Conservation (phyloP, 2,329 filamentous ascomycete genomes). For the Cladobotryum protrusum region DNA sequence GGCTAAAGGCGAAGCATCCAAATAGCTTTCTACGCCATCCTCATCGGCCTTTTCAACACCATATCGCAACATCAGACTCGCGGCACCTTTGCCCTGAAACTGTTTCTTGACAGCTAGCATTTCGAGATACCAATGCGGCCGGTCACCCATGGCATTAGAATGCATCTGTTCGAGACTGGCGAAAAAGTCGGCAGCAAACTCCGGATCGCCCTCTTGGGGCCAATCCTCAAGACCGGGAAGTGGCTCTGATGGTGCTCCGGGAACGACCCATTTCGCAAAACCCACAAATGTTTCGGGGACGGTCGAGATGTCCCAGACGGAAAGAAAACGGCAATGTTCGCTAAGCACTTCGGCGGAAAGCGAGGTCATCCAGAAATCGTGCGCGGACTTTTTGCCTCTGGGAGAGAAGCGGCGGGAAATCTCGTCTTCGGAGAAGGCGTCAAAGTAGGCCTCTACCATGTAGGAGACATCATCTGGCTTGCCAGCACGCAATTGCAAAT, state of each 20-base stretch:
- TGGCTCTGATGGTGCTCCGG: background rate
- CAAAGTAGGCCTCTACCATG: conserved; percentile 9
- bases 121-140: conserved; percentile 9
- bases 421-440: conserved; percentile 7
- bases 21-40: conserved; percentile 7
- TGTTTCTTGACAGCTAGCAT: conserved; percentile 1
- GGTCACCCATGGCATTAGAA: conserved; percentile 2
- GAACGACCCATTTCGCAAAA: conserved; percentile 6
- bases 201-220: conserved; percentile 4
- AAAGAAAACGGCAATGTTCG: conserved; percentile 3
- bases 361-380: conserved; percentile 3
- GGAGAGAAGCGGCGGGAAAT: conserved; percentile 4
- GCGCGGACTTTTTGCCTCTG: conserved; percentile 1
- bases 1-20: conserved; percentile 2
- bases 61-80: conserved; percentile 6
- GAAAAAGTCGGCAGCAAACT: conserved; percentile 5
- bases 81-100: conserved; percentile 5
- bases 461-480: background rate
- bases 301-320: background rate
- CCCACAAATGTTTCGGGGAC: background rate
- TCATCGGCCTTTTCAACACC: conserved; percentile 3
- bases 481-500: background rate
- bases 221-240: background rate
- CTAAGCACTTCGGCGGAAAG: conserved; percentile 3
- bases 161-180: conserved; percentile 6